Conservation (phyloP, 306 rosid genomes). For the Rosa lucieae region DNA sequence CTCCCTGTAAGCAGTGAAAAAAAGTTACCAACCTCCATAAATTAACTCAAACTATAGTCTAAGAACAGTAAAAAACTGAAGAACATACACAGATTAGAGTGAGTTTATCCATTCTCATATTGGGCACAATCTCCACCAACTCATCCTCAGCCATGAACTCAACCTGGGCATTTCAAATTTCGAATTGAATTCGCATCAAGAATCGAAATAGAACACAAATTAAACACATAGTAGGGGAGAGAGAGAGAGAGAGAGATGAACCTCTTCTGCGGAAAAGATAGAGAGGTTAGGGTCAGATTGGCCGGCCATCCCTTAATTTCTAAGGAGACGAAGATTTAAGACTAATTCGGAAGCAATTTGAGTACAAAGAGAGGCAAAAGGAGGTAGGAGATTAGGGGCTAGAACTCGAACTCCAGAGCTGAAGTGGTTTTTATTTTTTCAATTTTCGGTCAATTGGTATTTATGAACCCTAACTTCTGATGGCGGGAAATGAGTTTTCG, state of each 20-base stretch:
- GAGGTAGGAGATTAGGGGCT: not conserved
- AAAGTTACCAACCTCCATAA: not conserved
- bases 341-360: not conserved
- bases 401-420: not conserved
- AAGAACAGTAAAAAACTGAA: conserved; percentile 8
- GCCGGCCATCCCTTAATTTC: conserved; percentile 35
- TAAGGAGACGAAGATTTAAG: not conserved
- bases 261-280: conserved; percentile 49
- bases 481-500: conserved; percentile 26
- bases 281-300: conserved; percentile 38
- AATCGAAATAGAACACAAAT: not conserved
- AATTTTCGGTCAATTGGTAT: not conserved
- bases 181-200: not conserved
- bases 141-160: conserved; percentile 92
- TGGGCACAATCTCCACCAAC: conserved; percentile 70
- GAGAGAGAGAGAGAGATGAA: conserved; percentile 15
- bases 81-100: conserved; percentile 59
- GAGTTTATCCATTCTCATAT: conserved; percentile 81
- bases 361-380: not conserved
- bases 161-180: conserved; percentile 39
- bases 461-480: conserved; percentile 16
- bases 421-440: not conserved
- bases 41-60: not conserved
- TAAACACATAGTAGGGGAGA: not conserved
- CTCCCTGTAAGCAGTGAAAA: conserved; percentile 55